A percentile compares a stretch with the other conserved stretches of the same genome.
These are phyloP conservation scores for Colletotrichum viniferum DNA, from an alignment of 2,329 filamentous ascomycete species.

Conservation along the genomic window DNA sequence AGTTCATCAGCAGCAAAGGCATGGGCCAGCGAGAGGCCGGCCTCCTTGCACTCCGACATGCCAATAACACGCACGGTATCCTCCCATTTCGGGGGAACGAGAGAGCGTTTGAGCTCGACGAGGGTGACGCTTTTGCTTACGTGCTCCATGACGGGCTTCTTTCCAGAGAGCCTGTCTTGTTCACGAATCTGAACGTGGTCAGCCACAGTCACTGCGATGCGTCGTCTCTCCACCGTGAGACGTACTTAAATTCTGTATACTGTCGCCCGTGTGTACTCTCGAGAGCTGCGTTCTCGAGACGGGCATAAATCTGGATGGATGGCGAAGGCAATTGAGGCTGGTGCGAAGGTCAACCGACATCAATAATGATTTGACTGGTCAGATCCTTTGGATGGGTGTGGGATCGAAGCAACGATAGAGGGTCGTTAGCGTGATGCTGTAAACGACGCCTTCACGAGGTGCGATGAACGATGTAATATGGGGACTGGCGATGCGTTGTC, in stretches of 20 bases:
- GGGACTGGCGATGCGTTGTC: background rate
- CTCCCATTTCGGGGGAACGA: conserved; percentile 58
- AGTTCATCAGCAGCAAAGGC: conserved; percentile 79
- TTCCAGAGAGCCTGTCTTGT: conserved; percentile 6
- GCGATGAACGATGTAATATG: background rate
- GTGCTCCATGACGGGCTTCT: conserved; percentile 35
- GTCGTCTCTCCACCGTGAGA: background rate
- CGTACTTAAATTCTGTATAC: conserved; percentile 57
- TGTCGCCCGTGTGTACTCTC: conserved; percentile 60
- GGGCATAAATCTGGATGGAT: conserved; percentile 62
- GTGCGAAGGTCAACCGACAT: conserved; percentile 64
- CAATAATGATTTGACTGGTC: conserved; percentile 47
- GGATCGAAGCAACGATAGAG: background rate
- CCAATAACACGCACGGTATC: conserved; percentile 65
- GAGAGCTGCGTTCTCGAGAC: conserved; percentile 60
- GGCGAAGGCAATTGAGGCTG: conserved; percentile 60
- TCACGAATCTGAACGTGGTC: conserved; percentile 10
- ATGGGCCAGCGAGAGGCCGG: conserved; percentile 74
- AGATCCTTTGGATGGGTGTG: conserved; percentile 19
- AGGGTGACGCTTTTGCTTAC: conserved; percentile 22
- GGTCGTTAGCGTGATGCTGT: conserved; percentile 9
- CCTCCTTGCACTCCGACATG: conserved; percentile 72
- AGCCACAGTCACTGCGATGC: background rate
- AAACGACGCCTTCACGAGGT: conserved; percentile 14
- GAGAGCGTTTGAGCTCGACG: conserved; percentile 39